Evolutionary conservation across 352 stramenopile genomes (phyloP), one percentile per base, ranked within the genome.

Genomic region (Aphanomyces cochlioides): DNA sequence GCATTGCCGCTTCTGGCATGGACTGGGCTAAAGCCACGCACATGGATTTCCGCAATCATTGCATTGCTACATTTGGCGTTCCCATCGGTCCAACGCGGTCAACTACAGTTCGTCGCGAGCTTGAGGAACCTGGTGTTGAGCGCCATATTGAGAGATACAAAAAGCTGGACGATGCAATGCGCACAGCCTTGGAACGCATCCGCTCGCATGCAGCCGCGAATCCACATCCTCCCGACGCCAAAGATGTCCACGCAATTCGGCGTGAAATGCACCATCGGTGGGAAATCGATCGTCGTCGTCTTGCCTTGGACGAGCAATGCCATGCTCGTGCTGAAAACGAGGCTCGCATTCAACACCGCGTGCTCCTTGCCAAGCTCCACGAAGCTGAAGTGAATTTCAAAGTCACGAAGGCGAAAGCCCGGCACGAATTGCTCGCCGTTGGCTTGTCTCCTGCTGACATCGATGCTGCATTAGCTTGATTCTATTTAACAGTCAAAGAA

Each of bases 41-140:
- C 3, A 12, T 13, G 28, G 54, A 61, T 1, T 61, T 61, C 21
- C 54, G 54, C 7, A 37, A 61, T 37, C 54, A 61, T 37, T 61
- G 54, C 54, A 61, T 61, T 37, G 54, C 54, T 7, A 61, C 54
- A 17, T 61, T 61, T 61, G 54, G 54, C 7, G 54, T 61, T 12
- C 54, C 54, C 19, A 61, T 61, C 21, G 54, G 54, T 12, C 54
- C 54, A 10, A 61, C 54, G 54, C 54, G 54, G 28, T 61, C 54
- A 7, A 61, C 54, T 28, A 61, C 54, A 3, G 54, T 61, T 7
- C 54, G 54, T 12, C 54, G 54, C n/a, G 54, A 61, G 28, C 54
- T 61, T 10, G 54, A 61, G 54, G 15, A 37, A 12, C 54, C 21
- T 37, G 34, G 43, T 37, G 15, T 61, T 3, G 15, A 61, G 37